Evolutionary conservation across 2,329 filamentous ascomycete species (phyloP), one percentile per base, ranked within the genome.

Genomic region (Coniella vitis): DNA sequence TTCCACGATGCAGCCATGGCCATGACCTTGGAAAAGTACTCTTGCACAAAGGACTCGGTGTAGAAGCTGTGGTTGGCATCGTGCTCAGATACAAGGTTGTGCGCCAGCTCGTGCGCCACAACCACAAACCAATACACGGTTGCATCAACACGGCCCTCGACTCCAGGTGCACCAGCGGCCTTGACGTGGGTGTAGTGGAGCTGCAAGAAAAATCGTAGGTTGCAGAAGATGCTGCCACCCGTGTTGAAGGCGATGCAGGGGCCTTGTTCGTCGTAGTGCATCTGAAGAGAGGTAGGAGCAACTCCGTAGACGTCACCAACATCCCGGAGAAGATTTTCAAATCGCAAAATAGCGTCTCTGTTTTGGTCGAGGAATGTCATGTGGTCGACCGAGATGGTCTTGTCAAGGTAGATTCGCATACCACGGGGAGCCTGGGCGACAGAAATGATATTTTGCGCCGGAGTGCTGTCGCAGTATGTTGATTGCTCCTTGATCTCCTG

Each of bases 91-190:
- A 95, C 88, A 47, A 98, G 69, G 63, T 98, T 98, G 68, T 98
- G 93, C 50, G 93, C 90, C 65, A 98, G 69, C 69, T 98, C 94
- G 64, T 98, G 93, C 54, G 90, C 94, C 53, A 96, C 65, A n/a
- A 93, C 90, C 55, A 95, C 86, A 80, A 86, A 96, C 91, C 91
- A 97, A 73, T 90, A 95, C 1, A 85, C 79, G 49, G 81, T 72
- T 3, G 87, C 87, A 53, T 93, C 86, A 4, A 79, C 73, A 62
- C 72, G 81, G 17, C 61, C 19, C 45, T 56, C 38, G 19, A 63
- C 42, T 49, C 68, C 42, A 14, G 44, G 16, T 3, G 35, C 35
- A 10, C 51, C 51, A 14, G 37, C 52, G 4, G 38, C 36, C 57
- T 55, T 59, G 41, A 81, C 64, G 54, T 72, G 65, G 13, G 69